Conservation (phyloP, 2,329 filamentous ascomycete genomes). For the Niveomyces coronatus region DNA sequence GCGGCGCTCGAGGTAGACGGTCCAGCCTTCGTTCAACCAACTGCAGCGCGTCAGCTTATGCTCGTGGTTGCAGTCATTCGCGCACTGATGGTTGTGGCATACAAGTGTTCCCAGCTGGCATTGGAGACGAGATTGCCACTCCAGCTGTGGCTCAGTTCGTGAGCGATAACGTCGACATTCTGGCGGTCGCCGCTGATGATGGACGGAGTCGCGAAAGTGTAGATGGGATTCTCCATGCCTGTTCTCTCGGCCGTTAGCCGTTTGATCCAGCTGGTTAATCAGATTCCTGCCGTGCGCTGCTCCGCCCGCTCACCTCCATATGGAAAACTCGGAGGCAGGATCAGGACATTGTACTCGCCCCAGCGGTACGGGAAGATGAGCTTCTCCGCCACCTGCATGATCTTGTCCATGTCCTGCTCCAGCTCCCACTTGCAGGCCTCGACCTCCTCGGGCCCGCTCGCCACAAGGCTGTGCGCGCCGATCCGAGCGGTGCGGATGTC, state of each 20-base stretch:
- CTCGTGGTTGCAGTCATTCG: no score
- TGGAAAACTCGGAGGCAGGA: constrained; percentile 82
- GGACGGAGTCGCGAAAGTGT: constrained; percentile 90
- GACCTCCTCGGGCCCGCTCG: constrained; percentile 80
- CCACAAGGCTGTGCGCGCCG: constrained; percentile 74
- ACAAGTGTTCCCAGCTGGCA: constrained; percentile 74
- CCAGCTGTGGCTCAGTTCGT: constrained; percentile 71
- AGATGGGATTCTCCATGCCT: constrained; percentile 87
- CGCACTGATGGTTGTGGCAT: constrained; percentile 18
- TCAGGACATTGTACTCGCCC: constrained; percentile 90
- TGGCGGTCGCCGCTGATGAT: constrained; percentile 85
- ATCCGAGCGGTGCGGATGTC: constrained; percentile 81
- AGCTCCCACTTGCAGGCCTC: constrained; percentile 82
- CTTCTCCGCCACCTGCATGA: constrained; percentile 76
- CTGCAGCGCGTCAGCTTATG: constrained; percentile 21
- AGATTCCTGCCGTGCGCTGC: no score
- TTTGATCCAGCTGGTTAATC: background rate
- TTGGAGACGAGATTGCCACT: constrained; percentile 78
- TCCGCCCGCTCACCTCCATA: constrained; percentile 54
- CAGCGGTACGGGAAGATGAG: constrained; percentile 80
- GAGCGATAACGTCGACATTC: constrained; percentile 93
- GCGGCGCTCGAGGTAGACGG: constrained; percentile 83
- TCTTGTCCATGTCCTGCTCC: constrained; percentile 82
- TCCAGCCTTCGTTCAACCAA: constrained; percentile 78
- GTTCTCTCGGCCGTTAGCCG: constrained; percentile 14